Base-by-base conservation (phyloP, 345 rosid species). In the Tarenaya hassleriana region DNA sequence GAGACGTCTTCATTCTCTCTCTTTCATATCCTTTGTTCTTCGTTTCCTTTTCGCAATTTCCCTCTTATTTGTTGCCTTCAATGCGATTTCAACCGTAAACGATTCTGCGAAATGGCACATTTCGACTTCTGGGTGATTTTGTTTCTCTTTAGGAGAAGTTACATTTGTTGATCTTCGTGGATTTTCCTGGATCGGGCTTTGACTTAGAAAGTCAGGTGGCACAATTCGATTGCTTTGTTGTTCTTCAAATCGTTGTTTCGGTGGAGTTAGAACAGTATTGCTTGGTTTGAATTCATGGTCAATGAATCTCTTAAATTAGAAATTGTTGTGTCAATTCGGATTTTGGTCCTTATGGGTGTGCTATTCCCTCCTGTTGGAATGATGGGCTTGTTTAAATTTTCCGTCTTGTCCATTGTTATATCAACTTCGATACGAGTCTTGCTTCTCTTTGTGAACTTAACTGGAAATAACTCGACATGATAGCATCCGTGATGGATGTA, bases 391-490 rank as follows among this genome's bases (percentile, higher is more conserved):
- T 24, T 24, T 2, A 24, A 24, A 24, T 24, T 24, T 24, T 2
- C 29, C 29, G 29, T 24, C 29, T 24, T 2, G 3, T 34, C 47
- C 43, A 7, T 16, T 27, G 21, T 43, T 17, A n/a, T 24, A 24
- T 24, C 29, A 5, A 24, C 29, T 24, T 24, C 5, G 2, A 24
- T 24, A 24, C 5, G 29, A 24, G 29, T 24, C 5, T 24, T 2
- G 29, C 29, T 35, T 24, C 5, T 3, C 24, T 37, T 37, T 45
- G 72, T 69, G 47, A 35, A 68, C 79, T 92, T 92, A 73, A 88
- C 78, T 65, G 39, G 10, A 50, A 33, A 33, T 71, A 69, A 92
- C 95, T 66, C 77, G 94, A 60, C 98, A 88, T 63, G 81, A 81
- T 15, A 68, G 49, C 47, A 68, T 94, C 52, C 72, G 62, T 42